Evolutionary conservation across 495 filamentous ascomycete genomes (phyloP).

Genomic region (Neurospora sp.): DNA sequence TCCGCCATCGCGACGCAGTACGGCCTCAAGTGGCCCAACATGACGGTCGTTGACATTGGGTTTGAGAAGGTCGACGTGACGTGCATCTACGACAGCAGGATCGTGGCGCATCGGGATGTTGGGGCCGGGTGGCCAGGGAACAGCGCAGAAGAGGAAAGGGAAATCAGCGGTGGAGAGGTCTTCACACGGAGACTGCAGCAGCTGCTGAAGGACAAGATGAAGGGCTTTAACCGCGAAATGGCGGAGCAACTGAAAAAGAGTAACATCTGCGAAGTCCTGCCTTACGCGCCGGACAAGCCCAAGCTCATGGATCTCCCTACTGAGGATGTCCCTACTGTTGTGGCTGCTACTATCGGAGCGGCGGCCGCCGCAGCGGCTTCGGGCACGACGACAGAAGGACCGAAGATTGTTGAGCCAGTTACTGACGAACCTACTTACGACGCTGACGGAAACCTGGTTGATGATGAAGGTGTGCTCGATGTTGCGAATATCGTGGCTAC

Average conservation of each 20-base stretch:
- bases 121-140: constrained; percentile 9
- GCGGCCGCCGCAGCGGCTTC: constrained; percentile 12
- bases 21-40: constrained; percentile 63
- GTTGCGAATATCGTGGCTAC: constrained; percentile 88
- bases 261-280: constrained; percentile 78
- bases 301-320: constrained; percentile 40
- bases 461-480: constrained; percentile 79
- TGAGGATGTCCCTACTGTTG: constrained; percentile 51
- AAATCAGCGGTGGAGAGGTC: constrained; percentile 73
- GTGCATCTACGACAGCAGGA: constrained; percentile 66
- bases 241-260: constrained; percentile 91
- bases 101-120: constrained; percentile 35
- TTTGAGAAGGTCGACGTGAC: constrained; percentile 86
- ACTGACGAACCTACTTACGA: constrained; percentile 42
- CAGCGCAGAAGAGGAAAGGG: constrained; percentile 47
- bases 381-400: constrained; percentile 15
- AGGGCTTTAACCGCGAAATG: constrained; percentile 70
- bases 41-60: constrained; percentile 83
- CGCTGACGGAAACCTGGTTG: constrained; percentile 38
- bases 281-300: constrained; percentile 49
- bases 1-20: constrained; percentile 73
- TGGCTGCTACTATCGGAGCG: constrained; percentile 28
- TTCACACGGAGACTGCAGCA: constrained; percentile 70
- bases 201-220: constrained; percentile 49
- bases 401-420: constrained; percentile 22